These are phyloP conservation scores for Candida vaughaniae DNA, from an alignment of 805 yeast species.

Conservation along the genomic window DNA sequence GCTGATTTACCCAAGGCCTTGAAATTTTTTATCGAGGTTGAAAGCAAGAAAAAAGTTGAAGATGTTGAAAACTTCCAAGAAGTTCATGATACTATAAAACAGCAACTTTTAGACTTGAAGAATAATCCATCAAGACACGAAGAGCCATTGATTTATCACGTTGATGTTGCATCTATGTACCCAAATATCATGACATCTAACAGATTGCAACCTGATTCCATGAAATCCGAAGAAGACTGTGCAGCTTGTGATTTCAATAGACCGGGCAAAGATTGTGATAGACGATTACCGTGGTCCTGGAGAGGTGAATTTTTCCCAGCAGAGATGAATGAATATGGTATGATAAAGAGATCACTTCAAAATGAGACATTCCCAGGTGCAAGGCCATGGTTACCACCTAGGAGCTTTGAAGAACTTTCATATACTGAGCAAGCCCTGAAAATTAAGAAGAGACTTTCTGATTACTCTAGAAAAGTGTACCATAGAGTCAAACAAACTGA, in stretches of 20 bases:
- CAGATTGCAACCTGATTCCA: slow-evolving; percentile 95
- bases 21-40: slow-evolving; percentile 80
- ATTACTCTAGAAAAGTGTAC: slow-evolving; percentile 82
- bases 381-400: slow-evolving; percentile 52
- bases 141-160: slow-evolving; percentile 88
- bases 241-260: slow-evolving; percentile 96
- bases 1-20: slow-evolving; percentile 73
- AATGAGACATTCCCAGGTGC: slow-evolving; percentile 72
- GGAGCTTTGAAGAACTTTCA: slow-evolving; percentile 73
- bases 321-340: slow-evolving; percentile 82
- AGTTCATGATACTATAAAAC: slow-evolving; percentile 57
- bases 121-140: slow-evolving; percentile 66
- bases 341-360: slow-evolving; percentile 82
- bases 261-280: slow-evolving; percentile 91
- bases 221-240: slow-evolving; percentile 92
- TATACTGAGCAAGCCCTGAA: slow-evolving; percentile 73
- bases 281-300: slow-evolving; percentile 96
- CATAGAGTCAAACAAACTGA: slow-evolving; percentile 79
- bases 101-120: slow-evolving; percentile 56
- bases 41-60: slow-evolving; percentile 66
- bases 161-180: slow-evolving; percentile 99
- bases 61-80: slow-evolving; percentile 83
- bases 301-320: slow-evolving; percentile 96
- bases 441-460: slow-evolving; percentile 75
- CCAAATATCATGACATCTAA: slow-evolving; percentile 98